Percentiles rank a stretch among this genome's conserved stretches.
These are phyloP conservation scores for Neonectria punicea DNA, from an alignment of 2,329 filamentous ascomycete species.

Conservation along the genomic window DNA sequence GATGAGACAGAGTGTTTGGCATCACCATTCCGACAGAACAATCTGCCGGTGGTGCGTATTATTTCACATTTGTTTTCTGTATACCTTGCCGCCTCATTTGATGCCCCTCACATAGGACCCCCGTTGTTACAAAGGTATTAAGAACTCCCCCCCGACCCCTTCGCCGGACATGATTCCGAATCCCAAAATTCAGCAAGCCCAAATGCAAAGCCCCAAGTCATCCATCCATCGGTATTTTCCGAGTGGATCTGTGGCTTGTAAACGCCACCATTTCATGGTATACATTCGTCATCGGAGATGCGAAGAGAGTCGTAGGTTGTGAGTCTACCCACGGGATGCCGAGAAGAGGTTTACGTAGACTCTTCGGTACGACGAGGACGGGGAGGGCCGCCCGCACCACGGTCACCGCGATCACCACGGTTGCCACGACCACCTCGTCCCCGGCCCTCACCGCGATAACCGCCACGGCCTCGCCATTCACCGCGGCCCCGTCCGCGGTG, in stretches of 20 bases:
- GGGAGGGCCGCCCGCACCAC: conserved; percentile 47
- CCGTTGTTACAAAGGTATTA: conserved; percentile 43
- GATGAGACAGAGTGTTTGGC: conserved; percentile 1
- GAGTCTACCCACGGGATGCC: conserved; percentile 41
- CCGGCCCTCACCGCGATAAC: conserved; percentile 59
- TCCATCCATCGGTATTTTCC: conserved; percentile 40
- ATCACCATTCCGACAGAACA: conserved; percentile 20
- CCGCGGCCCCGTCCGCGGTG: conserved; percentile 58
- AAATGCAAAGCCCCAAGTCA: conserved; percentile 45
- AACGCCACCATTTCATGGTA: conserved; percentile 55
- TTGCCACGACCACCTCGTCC: conserved; percentile 55
- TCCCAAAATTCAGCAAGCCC: conserved; percentile 45
- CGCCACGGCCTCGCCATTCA: conserved; percentile 63
- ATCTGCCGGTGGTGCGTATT: conserved; percentile 38
- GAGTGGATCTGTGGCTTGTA: conserved; percentile 42
- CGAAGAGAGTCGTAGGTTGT: conserved; percentile 44
- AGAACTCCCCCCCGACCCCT: conserved; percentile 42
- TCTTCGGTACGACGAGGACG: conserved; percentile 54
- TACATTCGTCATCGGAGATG: conserved; percentile 50
- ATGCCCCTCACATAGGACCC: conserved; percentile 34
- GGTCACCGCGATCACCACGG: conserved; percentile 53
- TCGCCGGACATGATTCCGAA: conserved; percentile 42
- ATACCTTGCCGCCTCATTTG: conserved; percentile 33
- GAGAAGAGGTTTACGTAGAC: conserved; percentile 48
- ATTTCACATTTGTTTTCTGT: conserved; percentile 42